These are phyloP conservation scores for Rhinocladiella similis DNA, from an alignment of 2,329 filamentous ascomycete species.

Conservation along the genomic window DNA sequence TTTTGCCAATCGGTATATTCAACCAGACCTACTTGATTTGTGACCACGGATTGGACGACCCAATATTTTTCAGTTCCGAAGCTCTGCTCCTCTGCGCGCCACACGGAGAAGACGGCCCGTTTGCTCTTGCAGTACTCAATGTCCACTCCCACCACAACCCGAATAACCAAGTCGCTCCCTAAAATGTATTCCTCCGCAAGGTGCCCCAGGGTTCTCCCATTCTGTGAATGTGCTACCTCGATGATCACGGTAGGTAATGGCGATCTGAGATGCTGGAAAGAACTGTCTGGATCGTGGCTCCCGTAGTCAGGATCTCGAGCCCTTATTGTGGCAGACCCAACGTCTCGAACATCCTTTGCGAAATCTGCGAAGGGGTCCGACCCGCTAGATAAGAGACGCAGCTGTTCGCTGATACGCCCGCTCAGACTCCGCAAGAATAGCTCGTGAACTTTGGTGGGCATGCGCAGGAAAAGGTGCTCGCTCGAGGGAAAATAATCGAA, in stretches of 20 bases:
- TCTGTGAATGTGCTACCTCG: slow-evolving; percentile 37
- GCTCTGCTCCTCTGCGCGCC: slow-evolving; percentile 30
- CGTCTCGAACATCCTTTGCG: slow-evolving; percentile 15
- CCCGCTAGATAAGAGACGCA: not conserved
- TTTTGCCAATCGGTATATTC: slow-evolving; percentile 7
- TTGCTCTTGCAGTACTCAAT: slow-evolving; percentile 33
- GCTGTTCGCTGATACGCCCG: not conserved
- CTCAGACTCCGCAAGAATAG: not conserved
- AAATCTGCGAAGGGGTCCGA: slow-evolving; percentile 6
- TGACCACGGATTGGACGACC: slow-evolving; percentile 22
- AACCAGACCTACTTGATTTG: slow-evolving; percentile 17
- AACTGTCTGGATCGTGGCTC: slow-evolving; percentile 28
- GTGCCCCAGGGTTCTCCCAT: slow-evolving; percentile 29
- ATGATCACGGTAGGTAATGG: slow-evolving; percentile 33
- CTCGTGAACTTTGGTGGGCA: not conserved
- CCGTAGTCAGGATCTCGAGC: slow-evolving; percentile 15
- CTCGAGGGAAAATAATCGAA: not conserved
- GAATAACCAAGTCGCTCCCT: slow-evolving; percentile 31
- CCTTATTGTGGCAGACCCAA: slow-evolving; percentile 18
- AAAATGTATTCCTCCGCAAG: slow-evolving; percentile 38
- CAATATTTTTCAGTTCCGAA: slow-evolving; percentile 24
- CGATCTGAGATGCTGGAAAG: slow-evolving; percentile 28
- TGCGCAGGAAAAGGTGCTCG: not conserved
- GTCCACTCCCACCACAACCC: slow-evolving; percentile 36
- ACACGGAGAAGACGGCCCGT: slow-evolving; percentile 35